These are phyloP conservation scores for Plasmodium reichenowi DNA, from an alignment of 169 alveolate genomes.

Conservation along the genomic window DNA sequence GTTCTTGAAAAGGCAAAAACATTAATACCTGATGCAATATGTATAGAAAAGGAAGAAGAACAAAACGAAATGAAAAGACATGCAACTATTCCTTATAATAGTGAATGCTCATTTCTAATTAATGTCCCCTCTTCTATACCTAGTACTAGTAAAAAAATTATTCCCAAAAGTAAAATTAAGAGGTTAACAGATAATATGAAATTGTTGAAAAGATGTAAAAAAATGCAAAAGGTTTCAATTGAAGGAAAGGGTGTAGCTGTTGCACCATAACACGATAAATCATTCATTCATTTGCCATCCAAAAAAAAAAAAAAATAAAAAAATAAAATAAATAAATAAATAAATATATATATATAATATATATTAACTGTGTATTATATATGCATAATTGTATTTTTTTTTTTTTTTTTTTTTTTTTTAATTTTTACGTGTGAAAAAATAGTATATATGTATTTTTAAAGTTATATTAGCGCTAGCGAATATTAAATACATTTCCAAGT, in stretches of 20 bases:
- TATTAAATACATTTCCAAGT: too few relatives aligned
- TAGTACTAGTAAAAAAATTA: constrained; percentile 15
- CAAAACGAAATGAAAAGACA: constrained; percentile 72
- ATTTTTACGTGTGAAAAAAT: too few relatives aligned
- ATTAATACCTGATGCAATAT: constrained; percentile 56
- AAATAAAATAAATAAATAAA: not conserved
- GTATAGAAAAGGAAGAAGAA: constrained; percentile 75
- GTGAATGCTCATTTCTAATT: constrained; percentile 75
- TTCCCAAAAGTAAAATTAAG: constrained; percentile 66
- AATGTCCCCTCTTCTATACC: constrained; percentile 72
- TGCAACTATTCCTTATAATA: constrained; percentile 68
- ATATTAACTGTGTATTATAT: not conserved
- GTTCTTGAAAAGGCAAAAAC: constrained; percentile 74
- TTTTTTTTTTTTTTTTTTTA: too few relatives aligned
- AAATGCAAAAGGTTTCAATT: constrained; percentile 64
- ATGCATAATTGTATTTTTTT: too few relatives aligned
- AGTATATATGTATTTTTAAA: too few relatives aligned
- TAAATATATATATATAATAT: not conserved
- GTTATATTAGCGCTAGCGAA: too few relatives aligned
- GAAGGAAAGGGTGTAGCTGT: constrained; percentile 71
- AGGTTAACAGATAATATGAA: constrained; percentile 59
- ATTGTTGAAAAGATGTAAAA: constrained; percentile 32
- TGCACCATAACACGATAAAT: constrained; percentile 4
- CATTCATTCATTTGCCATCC: not conserved
- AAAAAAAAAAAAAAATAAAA: not conserved